Percentiles rank a stretch among this genome's conserved stretches.
Conservation (phyloP, 768 basidiomycete species). For the Suillus subalutaceus region DNA sequence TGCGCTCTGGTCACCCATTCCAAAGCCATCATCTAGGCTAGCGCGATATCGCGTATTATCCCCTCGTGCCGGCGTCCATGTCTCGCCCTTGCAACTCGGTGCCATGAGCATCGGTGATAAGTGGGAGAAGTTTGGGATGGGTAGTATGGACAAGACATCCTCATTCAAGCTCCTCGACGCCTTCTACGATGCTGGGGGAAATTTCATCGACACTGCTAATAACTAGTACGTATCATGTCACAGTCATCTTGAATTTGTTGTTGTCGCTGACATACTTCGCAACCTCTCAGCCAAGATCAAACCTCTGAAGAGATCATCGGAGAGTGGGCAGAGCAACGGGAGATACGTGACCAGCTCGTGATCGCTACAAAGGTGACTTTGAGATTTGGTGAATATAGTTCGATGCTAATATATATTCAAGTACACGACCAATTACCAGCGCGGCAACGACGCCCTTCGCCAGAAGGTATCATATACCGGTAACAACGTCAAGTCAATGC, state of each 20-base stretch:
- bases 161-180: not conserved
- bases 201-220: not conserved
- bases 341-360: not conserved
- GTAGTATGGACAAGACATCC: not conserved
- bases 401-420: not conserved
- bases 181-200: not conserved
- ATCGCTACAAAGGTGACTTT: not conserved
- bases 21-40: not conserved
- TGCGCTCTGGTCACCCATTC: not conserved
- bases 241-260: not conserved
- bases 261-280: not conserved
- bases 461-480: not conserved
- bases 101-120: constrained; percentile 1
- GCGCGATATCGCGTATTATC: not conserved
- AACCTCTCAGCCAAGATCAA: not conserved
- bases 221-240: not conserved
- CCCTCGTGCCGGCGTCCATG: not conserved
- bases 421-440: constrained; percentile 2
- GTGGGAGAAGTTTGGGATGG: not conserved
- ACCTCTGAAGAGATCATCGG: not conserved
- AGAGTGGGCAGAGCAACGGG: not conserved
- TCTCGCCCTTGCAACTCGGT: not conserved
- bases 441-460: not conserved
- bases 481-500: not conserved
- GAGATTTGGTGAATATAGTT: not conserved